Conservation (phyloP, 176 grass and related monocot species). For the Luzula sylvatica region DNA sequence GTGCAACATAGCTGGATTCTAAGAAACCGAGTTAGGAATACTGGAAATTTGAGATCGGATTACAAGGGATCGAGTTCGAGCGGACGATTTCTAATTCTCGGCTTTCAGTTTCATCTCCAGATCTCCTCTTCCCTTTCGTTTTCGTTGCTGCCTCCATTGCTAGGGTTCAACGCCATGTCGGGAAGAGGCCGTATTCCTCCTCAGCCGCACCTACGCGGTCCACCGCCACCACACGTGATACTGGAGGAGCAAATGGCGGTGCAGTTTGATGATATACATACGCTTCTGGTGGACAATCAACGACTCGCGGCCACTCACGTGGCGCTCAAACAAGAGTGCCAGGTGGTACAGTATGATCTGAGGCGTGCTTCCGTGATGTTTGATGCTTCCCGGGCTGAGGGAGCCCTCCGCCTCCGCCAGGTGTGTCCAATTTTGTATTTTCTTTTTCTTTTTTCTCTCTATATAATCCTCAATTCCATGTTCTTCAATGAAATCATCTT, state of each 20-base stretch:
- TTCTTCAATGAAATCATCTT: not conserved
- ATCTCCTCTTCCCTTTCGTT: not conserved
- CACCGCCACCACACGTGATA: constrained; percentile 29
- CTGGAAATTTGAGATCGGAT: no score
- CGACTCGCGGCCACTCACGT: constrained; percentile 93
- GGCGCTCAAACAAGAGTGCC: constrained; percentile 84
- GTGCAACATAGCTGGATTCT: no score
- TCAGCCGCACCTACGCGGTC: constrained; percentile 23
- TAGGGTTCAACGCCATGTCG: constrained; percentile 36
- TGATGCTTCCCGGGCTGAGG: constrained; percentile 46
- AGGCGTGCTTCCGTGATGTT: constrained; percentile 32
- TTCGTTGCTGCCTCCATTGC: not conserved
- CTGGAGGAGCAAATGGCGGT: constrained; percentile 76
- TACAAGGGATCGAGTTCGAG: no score
- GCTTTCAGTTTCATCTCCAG: not conserved
- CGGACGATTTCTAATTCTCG: no score
- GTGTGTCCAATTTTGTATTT: constrained; percentile 11
- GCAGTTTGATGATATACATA: constrained; percentile 77
- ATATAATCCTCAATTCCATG: not conserved
- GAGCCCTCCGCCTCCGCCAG: constrained; percentile 74
- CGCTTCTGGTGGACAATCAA: constrained; percentile 71
- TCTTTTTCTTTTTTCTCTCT: not conserved
- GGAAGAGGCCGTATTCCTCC: constrained; percentile 43
- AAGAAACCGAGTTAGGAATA: no score
- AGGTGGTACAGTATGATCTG: constrained; percentile 58